Base-by-base conservation (phyloP, 164 flowering plant genomes). In the Cinnamomum chago region DNA sequence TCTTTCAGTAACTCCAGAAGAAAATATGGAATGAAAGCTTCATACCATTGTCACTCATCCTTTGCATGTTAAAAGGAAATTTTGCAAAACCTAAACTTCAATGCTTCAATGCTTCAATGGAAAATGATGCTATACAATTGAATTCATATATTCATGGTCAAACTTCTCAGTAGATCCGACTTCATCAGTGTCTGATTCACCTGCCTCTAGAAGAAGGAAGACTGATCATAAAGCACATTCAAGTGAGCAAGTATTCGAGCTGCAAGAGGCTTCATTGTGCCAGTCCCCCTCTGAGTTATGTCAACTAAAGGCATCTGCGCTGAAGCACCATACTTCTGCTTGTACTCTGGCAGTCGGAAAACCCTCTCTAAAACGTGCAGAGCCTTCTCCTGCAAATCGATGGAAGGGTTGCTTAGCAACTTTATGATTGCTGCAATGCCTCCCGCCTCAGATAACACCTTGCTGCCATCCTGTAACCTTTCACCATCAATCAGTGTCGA, bases 281-380 rank as follows among this genome's bases (percentile, higher is more conserved):
- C 77, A 58, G 35, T 86, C 40, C 91, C 92, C 28, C 87, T 77
- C 75, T 88, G 91, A 58, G 95, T 86, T 71, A 90, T 79, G 47
- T 89, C 95, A 65, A 88, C 88, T 50, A 90, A 79, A 65, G 82
- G 83, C 83, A 83, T 82, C 52, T 89, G 90, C 67, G 88, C 90
- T 28, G 74, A 76, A 24, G 76, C 25, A 64, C 91, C 92, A 75
- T 80, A 86, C 76, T 82, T 85, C 20, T 79, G 87, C 79, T 82
- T 89, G 67, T 83, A 83, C 75, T 88, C 95, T n/a, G 76, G 67
- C 67, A 83, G 67, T 65, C 86, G 75, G 75, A 88, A 89, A 35
- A 90, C 81, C 78, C 87, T 85, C 76, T 90, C 88, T 50, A 90
- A 65, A 73, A 87, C 82, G 60, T 28, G 23, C 67, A 90, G 80